Evolutionary conservation across 352 stramenopile species (phyloP), one percentile per base, ranked within the genome.

Genomic region (Halophytophthora batemanensis): DNA sequence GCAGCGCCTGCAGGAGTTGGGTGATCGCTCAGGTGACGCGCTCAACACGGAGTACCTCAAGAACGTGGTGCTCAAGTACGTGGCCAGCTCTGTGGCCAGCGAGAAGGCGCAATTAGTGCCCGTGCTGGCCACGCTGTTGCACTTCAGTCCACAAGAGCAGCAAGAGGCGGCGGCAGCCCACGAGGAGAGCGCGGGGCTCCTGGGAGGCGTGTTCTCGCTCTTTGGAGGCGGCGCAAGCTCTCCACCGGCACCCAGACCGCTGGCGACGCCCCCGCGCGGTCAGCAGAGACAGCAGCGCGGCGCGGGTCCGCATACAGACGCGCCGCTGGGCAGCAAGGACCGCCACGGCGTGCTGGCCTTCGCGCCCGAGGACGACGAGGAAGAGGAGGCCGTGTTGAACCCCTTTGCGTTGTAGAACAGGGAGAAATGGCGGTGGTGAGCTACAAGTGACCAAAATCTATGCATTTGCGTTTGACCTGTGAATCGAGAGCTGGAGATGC

Each of bases 61-160:
- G 53, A 93, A 93, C 28, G 74, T 93, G 8, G 64, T 93, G 35
- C 79, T 93, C 53, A 93, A 93, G 69, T 93, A 87, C 69, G 84
- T 93, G 21, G 66, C 74, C 45, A 89, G 74, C 44, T 74, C 83
- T 65, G 85, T 87, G 18, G 55, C 74, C 17, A 82, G 62, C 29
- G 80, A 93, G 40, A 88, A 87, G 53, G 74, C 87, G 36, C 74
- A 74, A n/a, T 60, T 93, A 31, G 82, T 93, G 39, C 82, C 82
- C 6, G 82, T 93, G 21, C 84, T 93, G 51, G 64, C 76, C 3
- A 87, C 78, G 1, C 47, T 93, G 13, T 61, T 93, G 49, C 71
- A 77, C 31, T 91, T 93, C 53, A 89, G 69, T 42, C 77, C 79
- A 3, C 60, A 77, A 23, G 79, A 93, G 50, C 61, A 90, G n/a